phyloP scores from a whole-genome alignment of 73 alveolate genomes.

The Urostyla sp. region DNA sequence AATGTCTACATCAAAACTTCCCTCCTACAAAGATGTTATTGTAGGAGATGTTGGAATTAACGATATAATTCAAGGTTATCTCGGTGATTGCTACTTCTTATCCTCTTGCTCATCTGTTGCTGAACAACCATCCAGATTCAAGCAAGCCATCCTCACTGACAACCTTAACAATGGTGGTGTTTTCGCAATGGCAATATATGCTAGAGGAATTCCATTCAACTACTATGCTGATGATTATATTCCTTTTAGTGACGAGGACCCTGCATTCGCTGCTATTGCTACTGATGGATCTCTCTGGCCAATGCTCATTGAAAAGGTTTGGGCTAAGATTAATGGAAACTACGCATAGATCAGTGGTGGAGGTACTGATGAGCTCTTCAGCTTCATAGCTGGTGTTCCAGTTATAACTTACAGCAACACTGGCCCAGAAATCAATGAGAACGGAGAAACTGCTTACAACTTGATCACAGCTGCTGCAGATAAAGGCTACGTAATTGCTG shows the following conservation, averaged over 20 bases:
- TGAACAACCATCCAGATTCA: not conserved
- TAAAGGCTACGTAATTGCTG: not conserved
- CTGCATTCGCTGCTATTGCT: conserved; percentile 44
- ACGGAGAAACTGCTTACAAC: not conserved
- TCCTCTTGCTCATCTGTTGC: conserved; percentile 16
- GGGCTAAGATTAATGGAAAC: conserved; percentile 93
- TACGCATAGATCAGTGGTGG: conserved; percentile 84
- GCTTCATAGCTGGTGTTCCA: too few relatives aligned
- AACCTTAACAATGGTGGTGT: not conserved
- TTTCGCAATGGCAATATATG: not conserved
- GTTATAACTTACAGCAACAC: not conserved
- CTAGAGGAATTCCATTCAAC: not conserved
- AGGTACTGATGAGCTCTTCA: too few relatives aligned
- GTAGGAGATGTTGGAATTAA: conserved; percentile 24
- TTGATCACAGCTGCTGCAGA: not conserved
- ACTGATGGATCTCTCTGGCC: conserved; percentile 88
- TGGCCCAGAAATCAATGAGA: not conserved
- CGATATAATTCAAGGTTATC: not conserved
- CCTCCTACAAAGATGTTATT: not conserved
- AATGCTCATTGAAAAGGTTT: conserved; percentile 90
- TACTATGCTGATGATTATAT: not conserved
- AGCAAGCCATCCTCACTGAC: not conserved
- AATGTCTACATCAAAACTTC: too few relatives aligned
- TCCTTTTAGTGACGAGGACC: not conserved
- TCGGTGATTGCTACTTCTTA: conserved; percentile 32